phyloP scores from a whole-genome alignment of 768 basidiomycete species.

The Pleurotus pulmonarius region DNA sequence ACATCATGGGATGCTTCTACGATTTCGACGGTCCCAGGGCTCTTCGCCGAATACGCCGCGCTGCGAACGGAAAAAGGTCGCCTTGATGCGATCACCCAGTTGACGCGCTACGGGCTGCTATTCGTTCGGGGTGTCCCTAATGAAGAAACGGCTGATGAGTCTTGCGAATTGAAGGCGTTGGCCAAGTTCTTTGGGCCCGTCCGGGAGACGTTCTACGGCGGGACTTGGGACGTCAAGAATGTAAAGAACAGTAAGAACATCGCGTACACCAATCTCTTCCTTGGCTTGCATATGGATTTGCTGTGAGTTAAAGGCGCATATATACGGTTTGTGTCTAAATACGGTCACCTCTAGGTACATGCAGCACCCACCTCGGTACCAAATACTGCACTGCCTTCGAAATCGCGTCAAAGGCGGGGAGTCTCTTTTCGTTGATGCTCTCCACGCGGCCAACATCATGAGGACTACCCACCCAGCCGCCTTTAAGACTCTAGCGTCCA shows the following conservation, averaged over 20 bases:
- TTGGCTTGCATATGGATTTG: slow-evolving; percentile 91
- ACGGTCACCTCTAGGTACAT: slow-evolving; percentile 62
- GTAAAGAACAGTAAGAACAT: slow-evolving; percentile 77
- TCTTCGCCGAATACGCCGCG: slow-evolving; percentile 55
- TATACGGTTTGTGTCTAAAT: background rate
- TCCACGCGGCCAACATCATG: slow-evolving; percentile 58
- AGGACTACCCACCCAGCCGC: slow-evolving; percentile 39
- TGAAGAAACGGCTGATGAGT: slow-evolving; percentile 49
- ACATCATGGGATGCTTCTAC: slow-evolving; percentile 42
- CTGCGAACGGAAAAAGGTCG: slow-evolving; percentile 44
- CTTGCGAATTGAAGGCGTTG: slow-evolving; percentile 66
- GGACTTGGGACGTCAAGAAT: slow-evolving; percentile 84
- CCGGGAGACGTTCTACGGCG: slow-evolving; percentile 86
- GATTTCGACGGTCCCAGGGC: slow-evolving; percentile 31
- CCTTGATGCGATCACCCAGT: slow-evolving; percentile 60
- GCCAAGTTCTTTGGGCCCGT: slow-evolving; percentile 72
- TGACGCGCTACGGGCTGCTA: slow-evolving; percentile 68
- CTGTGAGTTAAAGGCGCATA: slow-evolving; percentile 50
- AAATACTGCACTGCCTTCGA: slow-evolving; percentile 86
- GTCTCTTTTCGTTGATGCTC: slow-evolving; percentile 84
- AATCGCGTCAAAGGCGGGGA: slow-evolving; percentile 81
- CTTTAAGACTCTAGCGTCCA: slow-evolving; percentile 56
- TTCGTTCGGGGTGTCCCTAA: slow-evolving; percentile 72
- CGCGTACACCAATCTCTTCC: slow-evolving; percentile 87
- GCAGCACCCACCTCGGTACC: slow-evolving; percentile 86